These are phyloP conservation scores for Populus tremula DNA, from an alignment of 345 rosid species.

Conservation along the genomic window DNA sequence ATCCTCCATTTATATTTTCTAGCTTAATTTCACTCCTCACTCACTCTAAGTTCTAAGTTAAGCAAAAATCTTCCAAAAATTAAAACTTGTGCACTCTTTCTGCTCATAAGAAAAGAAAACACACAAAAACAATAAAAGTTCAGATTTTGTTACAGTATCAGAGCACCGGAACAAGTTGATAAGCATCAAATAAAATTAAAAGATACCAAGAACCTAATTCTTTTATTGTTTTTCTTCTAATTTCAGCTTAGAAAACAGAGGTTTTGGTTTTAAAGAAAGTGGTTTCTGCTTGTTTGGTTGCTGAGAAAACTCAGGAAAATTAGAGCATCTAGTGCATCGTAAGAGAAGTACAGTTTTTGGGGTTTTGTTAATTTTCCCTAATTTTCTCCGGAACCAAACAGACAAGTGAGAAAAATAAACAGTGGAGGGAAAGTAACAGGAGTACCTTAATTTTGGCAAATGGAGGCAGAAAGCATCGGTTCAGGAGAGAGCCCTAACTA, in stretches of 20 bases:
- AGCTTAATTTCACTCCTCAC: neutral
- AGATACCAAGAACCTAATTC: neutral
- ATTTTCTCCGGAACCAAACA: neutral
- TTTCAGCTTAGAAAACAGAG: neutral
- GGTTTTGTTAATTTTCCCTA: neutral
- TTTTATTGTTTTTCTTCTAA: neutral
- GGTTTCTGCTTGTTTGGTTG: neutral
- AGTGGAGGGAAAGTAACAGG: neutral
- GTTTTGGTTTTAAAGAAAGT: neutral
- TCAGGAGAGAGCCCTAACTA: neutral
- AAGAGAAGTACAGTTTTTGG: neutral
- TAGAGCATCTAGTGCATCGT: neutral
- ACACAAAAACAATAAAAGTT: neutral
- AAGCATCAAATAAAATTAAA: neutral
- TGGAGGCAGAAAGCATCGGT: neutral
- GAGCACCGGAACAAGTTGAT: neutral
- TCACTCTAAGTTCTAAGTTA: neutral
- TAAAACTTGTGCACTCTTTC: neutral
- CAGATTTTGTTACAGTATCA: neutral
- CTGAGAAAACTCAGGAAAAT: neutral
- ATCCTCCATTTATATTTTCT: neutral
- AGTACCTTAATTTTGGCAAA: neutral
- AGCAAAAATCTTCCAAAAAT: neutral
- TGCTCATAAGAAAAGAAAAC: neutral
- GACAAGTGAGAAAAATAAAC: neutral